These are phyloP conservation scores for Oryza meridionalis DNA, from an alignment of 176 grass and related monocot genomes.

Conservation along the genomic window DNA sequence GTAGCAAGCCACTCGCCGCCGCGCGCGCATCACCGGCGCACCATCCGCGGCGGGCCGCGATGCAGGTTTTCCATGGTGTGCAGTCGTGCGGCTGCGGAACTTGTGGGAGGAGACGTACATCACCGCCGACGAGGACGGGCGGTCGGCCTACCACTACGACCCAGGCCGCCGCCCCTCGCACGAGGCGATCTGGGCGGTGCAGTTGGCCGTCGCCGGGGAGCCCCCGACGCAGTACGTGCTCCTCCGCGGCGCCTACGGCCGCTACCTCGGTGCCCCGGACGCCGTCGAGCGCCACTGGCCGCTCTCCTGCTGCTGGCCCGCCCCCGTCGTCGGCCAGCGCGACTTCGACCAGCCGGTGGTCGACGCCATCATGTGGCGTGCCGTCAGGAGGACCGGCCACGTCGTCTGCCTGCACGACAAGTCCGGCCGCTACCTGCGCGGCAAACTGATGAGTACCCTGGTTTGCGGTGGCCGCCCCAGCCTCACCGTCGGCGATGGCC, in stretches of 20 bases:
- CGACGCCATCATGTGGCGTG: slow-evolving; percentile 11
- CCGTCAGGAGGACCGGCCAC: no score
- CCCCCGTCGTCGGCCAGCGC: background rate
- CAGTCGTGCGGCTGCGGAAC: slow-evolving; percentile 40
- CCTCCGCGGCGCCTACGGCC: slow-evolving; percentile 29
- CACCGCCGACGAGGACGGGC: slow-evolving; percentile 14
- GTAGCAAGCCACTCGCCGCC: background rate
- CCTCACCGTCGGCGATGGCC: background rate
- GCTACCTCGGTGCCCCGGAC: slow-evolving; percentile 6
- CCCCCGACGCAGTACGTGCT: background rate
- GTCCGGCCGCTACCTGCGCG: slow-evolving; percentile 14
- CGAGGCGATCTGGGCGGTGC: slow-evolving; percentile 22
- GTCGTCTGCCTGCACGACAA: background rate
- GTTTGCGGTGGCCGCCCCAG: background rate
- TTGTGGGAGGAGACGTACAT: background rate
- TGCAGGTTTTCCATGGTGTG: slow-evolving; percentile 33
- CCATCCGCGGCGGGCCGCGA: background rate
- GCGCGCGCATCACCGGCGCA: background rate
- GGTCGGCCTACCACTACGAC: background rate
- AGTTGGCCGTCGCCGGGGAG: no score
- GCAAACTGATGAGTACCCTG: background rate
- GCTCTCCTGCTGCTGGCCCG: no score
- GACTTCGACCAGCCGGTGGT: background rate
- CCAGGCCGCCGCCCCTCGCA: background rate
- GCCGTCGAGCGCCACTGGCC: no score